A percentile compares a stretch with the other conserved stretches of the same genome.
Evolutionary conservation across 352 stramenopile species (phyloP).

Genomic region (Pythium scleroteichum): DNA sequence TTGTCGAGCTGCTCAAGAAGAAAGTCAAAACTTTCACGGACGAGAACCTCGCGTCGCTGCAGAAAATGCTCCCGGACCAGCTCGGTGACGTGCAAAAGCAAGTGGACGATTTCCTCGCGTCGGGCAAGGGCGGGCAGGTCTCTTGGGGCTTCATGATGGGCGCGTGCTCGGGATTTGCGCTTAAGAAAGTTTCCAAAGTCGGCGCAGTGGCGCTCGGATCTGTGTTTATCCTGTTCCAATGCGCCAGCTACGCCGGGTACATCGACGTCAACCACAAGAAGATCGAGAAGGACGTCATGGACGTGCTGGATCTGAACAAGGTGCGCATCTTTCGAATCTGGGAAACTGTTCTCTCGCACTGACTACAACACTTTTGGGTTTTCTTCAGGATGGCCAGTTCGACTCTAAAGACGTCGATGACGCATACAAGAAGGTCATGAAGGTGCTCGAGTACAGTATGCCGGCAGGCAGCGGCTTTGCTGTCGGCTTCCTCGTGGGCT

Average conservation of each 20-base stretch:
- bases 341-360: too few species aligned
- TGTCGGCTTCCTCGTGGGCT: constrained; percentile 73
- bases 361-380: too few species aligned
- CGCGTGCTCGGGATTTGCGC: constrained; percentile 86
- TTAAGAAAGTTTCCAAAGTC: constrained; percentile 92
- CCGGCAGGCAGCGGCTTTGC: constrained; percentile 76
- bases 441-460: constrained; percentile 78
- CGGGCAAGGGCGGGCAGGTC: constrained; percentile 75
- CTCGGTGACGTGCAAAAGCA: constrained; percentile 49
- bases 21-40: constrained; percentile 49
- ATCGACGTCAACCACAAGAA: constrained; percentile 93
- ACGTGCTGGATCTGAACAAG: constrained; percentile 80
- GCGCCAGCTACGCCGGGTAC: constrained; percentile 88
- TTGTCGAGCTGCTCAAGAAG: constrained; percentile 61
- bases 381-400: constrained; percentile 57
- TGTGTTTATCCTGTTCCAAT: constrained; percentile 89
- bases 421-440: constrained; percentile 75
- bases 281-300: constrained; percentile 75
- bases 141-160: constrained; percentile 91
- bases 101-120: constrained; percentile 61
- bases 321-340: constrained; percentile 28
- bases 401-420: constrained; percentile 79
- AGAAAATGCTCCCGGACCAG: constrained; percentile 43
- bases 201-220: constrained; percentile 82
- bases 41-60: constrained; percentile 38